These are phyloP conservation scores for Heliamphora pulchella DNA, from an alignment of 179 eudicot genomes.

Conservation along the genomic window DNA sequence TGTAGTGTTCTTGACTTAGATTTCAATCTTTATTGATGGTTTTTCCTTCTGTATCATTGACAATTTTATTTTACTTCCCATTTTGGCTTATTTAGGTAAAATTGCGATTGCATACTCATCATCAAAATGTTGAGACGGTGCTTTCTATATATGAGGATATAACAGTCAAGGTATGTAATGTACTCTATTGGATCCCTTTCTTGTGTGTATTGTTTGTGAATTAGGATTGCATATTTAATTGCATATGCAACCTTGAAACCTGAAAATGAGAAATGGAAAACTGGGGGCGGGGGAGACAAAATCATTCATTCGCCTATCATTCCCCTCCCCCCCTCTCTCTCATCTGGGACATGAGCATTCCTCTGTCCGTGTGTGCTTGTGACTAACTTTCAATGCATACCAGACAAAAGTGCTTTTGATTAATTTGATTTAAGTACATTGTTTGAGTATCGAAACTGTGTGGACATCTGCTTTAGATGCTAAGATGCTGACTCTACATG, in stretches of 20 bases:
- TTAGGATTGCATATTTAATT: background rate
- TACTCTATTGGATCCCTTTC: background rate
- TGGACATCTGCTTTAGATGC: too few relatives aligned
- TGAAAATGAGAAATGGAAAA: background rate
- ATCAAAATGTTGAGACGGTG: conserved; percentile 86
- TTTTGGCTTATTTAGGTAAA: conserved; percentile 52
- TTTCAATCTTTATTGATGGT: conserved; percentile 4
- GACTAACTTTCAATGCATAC: too few relatives aligned
- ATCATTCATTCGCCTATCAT: too few relatives aligned
- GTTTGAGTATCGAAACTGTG: too few relatives aligned
- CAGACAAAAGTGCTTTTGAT: too few relatives aligned
- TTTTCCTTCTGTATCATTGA: conserved; percentile 6
- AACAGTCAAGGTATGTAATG: conserved; percentile 53
- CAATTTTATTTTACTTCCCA: background rate
- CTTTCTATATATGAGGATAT: conserved; percentile 71
- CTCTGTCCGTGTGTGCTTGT: too few relatives aligned
- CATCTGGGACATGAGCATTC: too few relatives aligned
- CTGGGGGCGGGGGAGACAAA: background rate
- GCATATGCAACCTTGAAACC: background rate
- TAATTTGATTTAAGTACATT: too few relatives aligned
- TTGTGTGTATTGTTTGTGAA: background rate
- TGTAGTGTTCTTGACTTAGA: background rate
- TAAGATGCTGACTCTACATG: too few relatives aligned
- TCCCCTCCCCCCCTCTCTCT: too few relatives aligned
- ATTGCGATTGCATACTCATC: conserved; percentile 81